Base-by-base conservation (phyloP, 306 rosid genomes). In the Inga oerstediana region DNA sequence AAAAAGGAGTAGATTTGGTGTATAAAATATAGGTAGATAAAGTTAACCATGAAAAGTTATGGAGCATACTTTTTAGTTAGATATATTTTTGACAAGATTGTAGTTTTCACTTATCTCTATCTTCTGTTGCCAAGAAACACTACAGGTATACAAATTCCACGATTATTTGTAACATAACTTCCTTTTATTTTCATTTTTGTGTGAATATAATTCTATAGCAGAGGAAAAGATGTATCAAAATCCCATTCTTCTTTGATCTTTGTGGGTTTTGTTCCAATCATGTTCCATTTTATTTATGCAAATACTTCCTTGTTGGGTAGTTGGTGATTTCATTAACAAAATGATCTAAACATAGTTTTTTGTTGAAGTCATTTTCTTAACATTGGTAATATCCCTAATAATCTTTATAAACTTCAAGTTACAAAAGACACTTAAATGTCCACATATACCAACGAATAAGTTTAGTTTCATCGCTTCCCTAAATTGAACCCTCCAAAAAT, bases 141-240 rank as follows among this genome's bases (percentile, higher is more conserved):
- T 64, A 82, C 83, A 65, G 80, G 82, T 81, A 81, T 64, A 79
- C 77, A 87, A 74, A 84, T 80, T 84, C 67, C 86, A 77, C 75
- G 82, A 27, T 85, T 67, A 86, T 76, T 80, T 84, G 85, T 37
- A 74, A 80, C 76, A 41, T 66, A 7, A 66, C 82, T 87, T 80
- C 87, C 85, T 90, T 30, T 84, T 91, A 19, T 93, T 88, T 90
- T 83, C 71, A 84, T 91, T 84, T 92, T 65, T 58, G 1, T 82
- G 85, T 86, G 83, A 83, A 88, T 86, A 79, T 27, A 70, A 77
- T 86, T 86, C 74, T 84, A 74, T 62, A 59, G 51, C 8, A 14
- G 10, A 32, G 43, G 71, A 65, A 65, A 32, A 4, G 19, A 30
- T 13, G 39, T 12, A 7, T 65, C 20, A 32, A 30, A 30, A 65